These are phyloP conservation scores for Zygoascus ofunaensis DNA, from an alignment of 805 yeast species.

Conservation along the genomic window DNA sequence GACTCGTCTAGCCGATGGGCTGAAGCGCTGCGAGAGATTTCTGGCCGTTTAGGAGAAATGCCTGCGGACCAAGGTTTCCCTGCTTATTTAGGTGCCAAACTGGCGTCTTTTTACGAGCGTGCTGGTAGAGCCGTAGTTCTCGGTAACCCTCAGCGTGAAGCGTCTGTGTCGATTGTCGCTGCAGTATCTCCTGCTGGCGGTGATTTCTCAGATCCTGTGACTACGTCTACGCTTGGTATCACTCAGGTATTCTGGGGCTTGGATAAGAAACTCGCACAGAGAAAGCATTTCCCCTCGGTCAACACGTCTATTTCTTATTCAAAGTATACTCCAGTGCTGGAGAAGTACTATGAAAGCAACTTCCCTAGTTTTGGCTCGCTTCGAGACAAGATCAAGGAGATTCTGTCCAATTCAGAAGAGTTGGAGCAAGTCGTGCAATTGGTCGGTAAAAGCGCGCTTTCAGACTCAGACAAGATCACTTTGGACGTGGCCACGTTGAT, in stretches of 20 bases:
- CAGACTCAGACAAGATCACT: constrained; percentile 94
- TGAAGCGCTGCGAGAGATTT: constrained; percentile 98
- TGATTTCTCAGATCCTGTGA: constrained; percentile 99
- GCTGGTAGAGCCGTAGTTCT: constrained; percentile 95
- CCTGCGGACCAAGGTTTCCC: constrained; percentile 99
- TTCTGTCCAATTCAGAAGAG: constrained; percentile 94
- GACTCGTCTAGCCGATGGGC: constrained; percentile 99
- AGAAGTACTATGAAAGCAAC: constrained; percentile 73
- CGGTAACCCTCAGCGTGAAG: constrained; percentile 93
- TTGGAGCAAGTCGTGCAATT: constrained; percentile 98
- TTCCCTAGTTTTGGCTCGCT: constrained; percentile 86
- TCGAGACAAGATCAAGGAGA: constrained; percentile 89
- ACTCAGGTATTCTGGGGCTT: constrained; percentile 99
- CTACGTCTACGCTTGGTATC: constrained; percentile 96
- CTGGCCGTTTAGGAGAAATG: constrained; percentile 99
- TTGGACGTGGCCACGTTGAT: constrained; percentile 84
- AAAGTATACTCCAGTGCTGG: constrained; percentile 82
- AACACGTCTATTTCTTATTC: constrained; percentile 95
- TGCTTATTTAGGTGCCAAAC: constrained; percentile 96
- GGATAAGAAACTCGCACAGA: constrained; percentile 97
- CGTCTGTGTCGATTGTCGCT: constrained; percentile 98
- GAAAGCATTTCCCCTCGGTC: constrained; percentile 99
- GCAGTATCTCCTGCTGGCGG: constrained; percentile 99
- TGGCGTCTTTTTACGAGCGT: constrained; percentile 98
- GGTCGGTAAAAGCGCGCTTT: constrained; percentile 96